Conservation (phyloP, 2,329 filamentous ascomycete genomes). For the Penicillium sp. region DNA sequence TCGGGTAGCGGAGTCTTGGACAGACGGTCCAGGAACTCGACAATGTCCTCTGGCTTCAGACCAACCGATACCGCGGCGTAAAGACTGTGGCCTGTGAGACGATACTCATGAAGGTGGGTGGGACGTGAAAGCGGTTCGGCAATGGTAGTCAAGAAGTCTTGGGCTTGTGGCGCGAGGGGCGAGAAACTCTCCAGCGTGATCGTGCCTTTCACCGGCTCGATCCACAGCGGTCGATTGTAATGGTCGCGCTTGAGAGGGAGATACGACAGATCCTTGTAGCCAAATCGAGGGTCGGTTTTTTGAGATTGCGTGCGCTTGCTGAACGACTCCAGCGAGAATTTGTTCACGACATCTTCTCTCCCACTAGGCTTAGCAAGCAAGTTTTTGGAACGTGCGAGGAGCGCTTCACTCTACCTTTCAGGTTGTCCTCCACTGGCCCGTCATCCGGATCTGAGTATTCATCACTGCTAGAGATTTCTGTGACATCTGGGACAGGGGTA, state of each 20-base stretch:
- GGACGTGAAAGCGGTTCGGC: conserved; percentile 88
- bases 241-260: conserved; percentile 82
- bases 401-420: conserved; percentile 38
- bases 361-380: conserved; percentile 19
- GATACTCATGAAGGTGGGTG: conserved; percentile 87
- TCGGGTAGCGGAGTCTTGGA: conserved; percentile 82
- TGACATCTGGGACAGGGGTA: conserved; percentile 41
- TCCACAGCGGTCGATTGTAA: conserved; percentile 84
- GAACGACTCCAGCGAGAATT: conserved; percentile 50
- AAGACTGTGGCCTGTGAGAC: conserved; percentile 82
- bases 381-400: conserved; percentile 7
- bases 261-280: conserved; percentile 71
- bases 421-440: conserved; percentile 42
- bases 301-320: conserved; percentile 42
- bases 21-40: conserved; percentile 78
- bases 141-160: conserved; percentile 93
- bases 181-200: conserved; percentile 95
- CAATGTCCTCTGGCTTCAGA: conserved; percentile 82
- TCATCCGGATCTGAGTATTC: conserved; percentile 52
- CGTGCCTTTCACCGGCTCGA: conserved; percentile 76
- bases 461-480: conserved; percentile 49
- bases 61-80: conserved; percentile 95
- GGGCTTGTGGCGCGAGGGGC: conserved; percentile 75
- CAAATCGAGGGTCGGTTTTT: conserved; percentile 51
- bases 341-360: conserved; percentile 43